Base-by-base conservation (phyloP, 805 yeast species). In the Saturnispora quitensis region DNA sequence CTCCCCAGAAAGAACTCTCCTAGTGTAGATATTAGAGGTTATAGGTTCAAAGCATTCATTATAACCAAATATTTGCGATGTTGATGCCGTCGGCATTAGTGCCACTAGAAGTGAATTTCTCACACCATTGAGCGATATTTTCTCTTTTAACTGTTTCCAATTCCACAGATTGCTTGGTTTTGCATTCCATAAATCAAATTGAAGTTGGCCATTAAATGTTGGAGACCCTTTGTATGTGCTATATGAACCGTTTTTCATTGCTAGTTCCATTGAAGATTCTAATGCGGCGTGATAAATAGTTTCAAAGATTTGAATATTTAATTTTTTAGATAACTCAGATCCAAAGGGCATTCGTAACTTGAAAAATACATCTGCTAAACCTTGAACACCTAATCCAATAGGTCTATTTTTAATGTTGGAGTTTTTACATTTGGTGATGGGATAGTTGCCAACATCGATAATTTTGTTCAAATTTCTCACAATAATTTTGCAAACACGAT, bases 71-170 rank as follows among this genome's bases (percentile, higher is more conserved):
- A 91, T 90, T 72, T 89, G 97, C 3, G 98, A 91, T 2, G 98
- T 91, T 1, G 97, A 89, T 2, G 98, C 98, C 17, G 98, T 91
- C 43, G 98, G 98, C 98, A 91, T 91, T 50, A 97, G 93, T 1
- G 95, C 97, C 34, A 90, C 86, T 17, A 90, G 67, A 52, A 91
- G 70, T 4, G 97, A 91, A 72, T 91, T 91, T 63, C 97, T 74
- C 42, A 91, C 61, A 46, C 98, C 98, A 61, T 80, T 68, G 55
- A 70, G 67, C 48, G 70, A 69, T 55, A 91, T 74, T 40, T 78
- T 70, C 10, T 69, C 71, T 68, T 85, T 89, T 60, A 89, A 68
- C 6, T 68, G 56, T 56, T 79, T 86, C 98, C 98, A 91, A 60
- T 91, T 95, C 80, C 89, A 90, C 55, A 88, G 72, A 34, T 75